Conservation (phyloP, 106 monocot species). For the Amphibolis antarctica region DNA sequence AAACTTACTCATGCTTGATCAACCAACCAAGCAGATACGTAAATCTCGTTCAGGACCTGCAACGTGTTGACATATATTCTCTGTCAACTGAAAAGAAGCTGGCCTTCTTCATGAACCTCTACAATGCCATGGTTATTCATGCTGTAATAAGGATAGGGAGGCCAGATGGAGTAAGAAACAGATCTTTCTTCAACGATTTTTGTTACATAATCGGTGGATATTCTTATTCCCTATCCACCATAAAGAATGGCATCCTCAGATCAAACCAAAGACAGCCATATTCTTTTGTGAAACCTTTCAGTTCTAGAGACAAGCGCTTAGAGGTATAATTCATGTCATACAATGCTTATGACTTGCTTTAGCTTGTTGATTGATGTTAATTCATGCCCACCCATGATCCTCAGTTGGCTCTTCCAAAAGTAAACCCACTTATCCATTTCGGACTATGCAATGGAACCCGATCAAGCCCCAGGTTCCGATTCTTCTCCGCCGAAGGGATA, state of each 20-base stretch:
- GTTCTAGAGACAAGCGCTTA: conserved; percentile 43
- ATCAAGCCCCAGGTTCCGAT: conserved; percentile 61
- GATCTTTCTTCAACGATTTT: conserved; percentile 73
- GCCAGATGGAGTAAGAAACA: conserved; percentile 48
- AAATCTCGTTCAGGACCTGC: conserved; percentile 62
- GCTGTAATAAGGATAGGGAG: conserved; percentile 53
- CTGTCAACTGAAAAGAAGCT: conserved; percentile 42
- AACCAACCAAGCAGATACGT: conserved; percentile 51
- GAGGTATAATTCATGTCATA: conserved; percentile 36
- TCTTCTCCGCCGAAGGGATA: conserved; percentile 64
- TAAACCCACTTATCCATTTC: conserved; percentile 87
- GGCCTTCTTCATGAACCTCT: conserved; percentile 81
- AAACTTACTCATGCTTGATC: no score
- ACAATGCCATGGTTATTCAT: conserved; percentile 97
- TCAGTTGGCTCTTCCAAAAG: conserved; percentile 47
- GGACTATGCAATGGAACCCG: conserved; percentile 64
- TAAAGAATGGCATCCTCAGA: conserved; percentile 88
- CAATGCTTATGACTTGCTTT: no score
- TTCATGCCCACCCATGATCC: no score
- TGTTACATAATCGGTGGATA: conserved; percentile 79
- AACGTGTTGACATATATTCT: conserved; percentile 51
- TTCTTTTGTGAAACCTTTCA: conserved; percentile 56
- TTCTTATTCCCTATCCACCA: conserved; percentile 62
- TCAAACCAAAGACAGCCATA: conserved; percentile 74
- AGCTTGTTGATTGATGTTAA: not conserved